Base-by-base conservation (phyloP, 768 basidiomycete genomes). In the Phallus indusiatus region DNA sequence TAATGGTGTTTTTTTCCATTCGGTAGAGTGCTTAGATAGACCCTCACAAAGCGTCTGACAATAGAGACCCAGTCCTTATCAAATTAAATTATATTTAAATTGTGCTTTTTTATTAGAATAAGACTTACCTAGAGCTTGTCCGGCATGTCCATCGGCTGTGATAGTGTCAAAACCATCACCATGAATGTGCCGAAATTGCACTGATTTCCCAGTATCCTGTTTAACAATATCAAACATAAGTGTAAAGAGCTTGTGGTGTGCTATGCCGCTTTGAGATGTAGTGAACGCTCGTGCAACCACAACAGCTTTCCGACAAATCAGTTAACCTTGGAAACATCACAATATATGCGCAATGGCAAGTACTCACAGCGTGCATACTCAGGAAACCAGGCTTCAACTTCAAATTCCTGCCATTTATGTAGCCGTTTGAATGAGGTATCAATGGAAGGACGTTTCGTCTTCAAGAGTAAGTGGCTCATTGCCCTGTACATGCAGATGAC, bases 121-220 rank as follows among this genome's bases (percentile, higher is more conserved):
- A 11, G 28, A 47, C 28, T 55, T 9, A n/a, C n/a, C n/a, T n/a
- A n/a, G n/a, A n/a, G n/a, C n/a, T n/a, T 69, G 65, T 0, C 68
- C 67, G 51, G 64, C 67, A 53, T 69, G 65, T 1, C 61, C 60
- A 54, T 71, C 69, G 1, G 67, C 67, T 28, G 65, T 62, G 53
- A 65, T 63, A 0, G 61, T 36, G 8, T 63, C 54, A 17, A 65
- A 63, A 1, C 67, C 67, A 21, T 47, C 35, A 1, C 69, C 66
- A 36, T 67, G 50, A 28, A 70, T 70, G 36, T 70, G 63, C 0
- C 61, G 53, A 37, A 68, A 68, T 5, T 54, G 56, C 12, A 64
- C 61, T 0, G 64, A 51, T 8, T 61, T 8, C 5, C 65, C 64
- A 0, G 67, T 68, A 46, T 68, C 67, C 5, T 7, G 24, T 22